Evolutionary conservation across 2,329 filamentous ascomycete genomes (phyloP), one percentile per base, ranked within the genome.

Genomic region (Fonsecaea erecta): DNA sequence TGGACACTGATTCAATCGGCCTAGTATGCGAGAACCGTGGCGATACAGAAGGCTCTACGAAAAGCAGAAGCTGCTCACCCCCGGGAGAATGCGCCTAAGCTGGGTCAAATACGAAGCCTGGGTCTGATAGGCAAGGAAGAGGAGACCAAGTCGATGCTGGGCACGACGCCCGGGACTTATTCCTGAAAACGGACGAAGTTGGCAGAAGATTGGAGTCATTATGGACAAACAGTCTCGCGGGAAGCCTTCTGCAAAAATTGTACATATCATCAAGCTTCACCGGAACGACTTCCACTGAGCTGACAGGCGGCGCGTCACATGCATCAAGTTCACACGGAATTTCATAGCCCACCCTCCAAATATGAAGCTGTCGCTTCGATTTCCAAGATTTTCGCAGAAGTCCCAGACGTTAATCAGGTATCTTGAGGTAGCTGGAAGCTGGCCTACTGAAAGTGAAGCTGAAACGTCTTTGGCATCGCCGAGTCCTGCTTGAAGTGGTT

Each of bases 41-140:
- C 88, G 68, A 85, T 98, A 70, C 93, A 97, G 82, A 84, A 85
- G 64, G 94, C 93, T 60, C 96, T 93, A 80, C 88, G 92, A 77
- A 92, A 92, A 80, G 86, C 89, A 64, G 88, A 92, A 78, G 85
- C 88, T 63, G 84, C 89, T 72, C 88, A 90, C 73, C 85, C 90
- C 69, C 87, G 91, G 81, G 91, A 95, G 76, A 88, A 92, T 74
- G 90, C 88, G 64, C 92, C 92, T 66, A 93, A 86, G 69, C 90
- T 91, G 4, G 92, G 91, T 66, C 88, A 95, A 82, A 96, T 98
- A 84, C 85, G 92, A 78, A 93, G 90, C 77, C 78, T 98, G 68
- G 94, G 94, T 52, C 79, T 97, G 71, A 75, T 98, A 73, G 89
- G 90, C 75, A 92, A 92, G 78, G 90, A 95, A 71, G 91, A 96